Evolutionary conservation across 2,329 filamentous ascomycete species (phyloP).

Genomic region (Microcera coccophila): DNA sequence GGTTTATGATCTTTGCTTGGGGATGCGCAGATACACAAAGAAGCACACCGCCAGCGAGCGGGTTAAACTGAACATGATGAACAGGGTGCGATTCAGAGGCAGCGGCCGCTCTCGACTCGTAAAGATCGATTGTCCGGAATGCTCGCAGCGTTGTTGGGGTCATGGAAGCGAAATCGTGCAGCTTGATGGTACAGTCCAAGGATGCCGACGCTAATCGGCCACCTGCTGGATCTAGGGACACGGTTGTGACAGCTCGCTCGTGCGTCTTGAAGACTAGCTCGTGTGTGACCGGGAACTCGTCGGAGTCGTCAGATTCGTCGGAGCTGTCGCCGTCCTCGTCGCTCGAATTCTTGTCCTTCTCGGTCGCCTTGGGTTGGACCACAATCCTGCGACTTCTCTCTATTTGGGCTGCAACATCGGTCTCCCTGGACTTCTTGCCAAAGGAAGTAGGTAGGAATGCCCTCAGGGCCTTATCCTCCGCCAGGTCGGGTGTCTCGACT

Average conservation of each 20-base stretch:
- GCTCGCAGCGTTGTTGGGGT: conserved; percentile 90
- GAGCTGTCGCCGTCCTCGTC: conserved; percentile 52
- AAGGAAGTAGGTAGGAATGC: conserved; percentile 79
- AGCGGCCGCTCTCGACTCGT: conserved; percentile 67
- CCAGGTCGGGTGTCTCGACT: conserved; percentile 51
- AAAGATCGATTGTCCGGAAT: conserved; percentile 89
- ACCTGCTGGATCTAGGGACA: conserved; percentile 80
- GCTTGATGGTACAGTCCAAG: conserved; percentile 83
- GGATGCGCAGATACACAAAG: conserved; percentile 85
- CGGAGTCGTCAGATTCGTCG: conserved; percentile 66
- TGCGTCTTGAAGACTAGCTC: conserved; percentile 92
- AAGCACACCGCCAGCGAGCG: conserved; percentile 71
- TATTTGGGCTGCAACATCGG: conserved; percentile 76
- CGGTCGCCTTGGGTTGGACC: conserved; percentile 11
- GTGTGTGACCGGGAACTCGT: conserved; percentile 89
- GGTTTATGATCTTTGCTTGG: conserved; percentile 82
- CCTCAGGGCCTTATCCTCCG: conserved; percentile 65
- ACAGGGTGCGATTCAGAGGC: conserved; percentile 82
- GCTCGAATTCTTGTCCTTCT: conserved; percentile 42
- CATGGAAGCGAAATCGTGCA: conserved; percentile 95
- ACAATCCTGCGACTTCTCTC: conserved; percentile 66
- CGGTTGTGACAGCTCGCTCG: conserved; percentile 77
- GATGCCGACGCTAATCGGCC: conserved; percentile 85
- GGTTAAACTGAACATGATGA: conserved; percentile 83
- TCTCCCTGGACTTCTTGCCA: conserved; percentile 71